A percentile compares a stretch with the other conserved stretches of the same genome.
Evolutionary conservation across 208 protist genomes (phyloP).

Genomic region (Acanthamoeba sp.): DNA sequence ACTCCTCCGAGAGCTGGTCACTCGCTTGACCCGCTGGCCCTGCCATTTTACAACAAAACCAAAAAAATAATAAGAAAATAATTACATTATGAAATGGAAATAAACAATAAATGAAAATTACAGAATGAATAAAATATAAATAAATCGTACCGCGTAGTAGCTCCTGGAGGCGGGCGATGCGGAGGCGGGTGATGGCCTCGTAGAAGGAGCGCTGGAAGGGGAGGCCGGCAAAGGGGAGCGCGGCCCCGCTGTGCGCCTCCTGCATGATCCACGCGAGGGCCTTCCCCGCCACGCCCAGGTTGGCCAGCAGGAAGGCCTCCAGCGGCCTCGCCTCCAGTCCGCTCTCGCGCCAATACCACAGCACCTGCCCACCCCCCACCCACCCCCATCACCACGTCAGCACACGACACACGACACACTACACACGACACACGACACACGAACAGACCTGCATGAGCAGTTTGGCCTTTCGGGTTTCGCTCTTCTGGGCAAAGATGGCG

Average conservation of each 20-base stretch:
- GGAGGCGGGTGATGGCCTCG: neutral
- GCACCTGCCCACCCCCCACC: neutral
- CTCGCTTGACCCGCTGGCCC: no score
- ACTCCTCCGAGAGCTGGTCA: slow-evolving; percentile 21
- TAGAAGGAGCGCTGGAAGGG: neutral
- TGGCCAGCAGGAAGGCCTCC: slow-evolving; percentile 10
- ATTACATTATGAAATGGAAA: neutral
- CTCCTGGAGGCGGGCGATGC: neutral
- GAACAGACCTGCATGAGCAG: neutral
- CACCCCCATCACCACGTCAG: neutral
- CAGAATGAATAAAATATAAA: neutral
- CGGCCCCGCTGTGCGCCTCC: neutral
- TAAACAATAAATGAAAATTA: neutral
- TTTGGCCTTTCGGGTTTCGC: slow-evolving; percentile 3
- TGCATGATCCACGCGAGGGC: slow-evolving; percentile 12
- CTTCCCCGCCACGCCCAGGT: neutral
- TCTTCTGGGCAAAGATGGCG: neutral
- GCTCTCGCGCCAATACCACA: slow-evolving; percentile 48
- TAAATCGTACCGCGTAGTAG: neutral
- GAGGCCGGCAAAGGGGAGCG: neutral
- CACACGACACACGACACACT: neutral
- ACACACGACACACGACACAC: neutral
- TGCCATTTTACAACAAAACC: neutral
- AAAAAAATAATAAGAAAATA: neutral
- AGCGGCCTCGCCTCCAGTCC: neutral